Evolutionary conservation across 177 flowering plant genomes (phyloP).

Genomic region (Vitis hybrid): DNA sequence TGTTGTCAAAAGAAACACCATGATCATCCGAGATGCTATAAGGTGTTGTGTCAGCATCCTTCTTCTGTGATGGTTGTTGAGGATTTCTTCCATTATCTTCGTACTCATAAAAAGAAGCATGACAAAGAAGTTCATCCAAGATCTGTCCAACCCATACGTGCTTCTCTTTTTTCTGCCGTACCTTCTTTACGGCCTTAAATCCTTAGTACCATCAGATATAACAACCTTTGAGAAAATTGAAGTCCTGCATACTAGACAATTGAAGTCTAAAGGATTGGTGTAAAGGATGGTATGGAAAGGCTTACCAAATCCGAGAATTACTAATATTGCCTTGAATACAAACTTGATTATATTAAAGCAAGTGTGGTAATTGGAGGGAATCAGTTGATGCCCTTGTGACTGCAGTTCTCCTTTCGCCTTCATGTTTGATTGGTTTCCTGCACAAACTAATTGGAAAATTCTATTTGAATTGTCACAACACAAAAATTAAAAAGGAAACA

Average conservation of each 20-base stretch:
- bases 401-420: neutral
- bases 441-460: neutral
- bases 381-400: conserved; percentile 4
- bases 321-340: conserved; percentile 23
- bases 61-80: neutral
- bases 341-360: conserved; percentile 21
- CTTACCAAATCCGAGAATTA: conserved; percentile 32
- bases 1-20: neutral
- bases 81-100: conserved; percentile 20
- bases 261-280: neutral
- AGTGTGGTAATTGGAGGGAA: conserved; percentile 17
- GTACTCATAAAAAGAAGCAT: conserved; percentile 16
- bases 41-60: conserved; percentile 9
- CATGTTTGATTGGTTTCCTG: neutral
- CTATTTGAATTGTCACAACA: no score
- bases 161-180: conserved; percentile 28
- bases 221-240: neutral
- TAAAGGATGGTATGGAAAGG: neutral
- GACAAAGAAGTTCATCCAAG: conserved; percentile 30
- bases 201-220: conserved; percentile 11
- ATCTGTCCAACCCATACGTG: conserved; percentile 33
- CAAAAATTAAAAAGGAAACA: no score
- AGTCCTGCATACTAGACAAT: no score
- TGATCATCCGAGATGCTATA: neutral
- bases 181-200: conserved; percentile 11